Evolutionary conservation across 169 alveolate genomes (phyloP).

Genomic region (Plasmodium knowlesi): DNA sequence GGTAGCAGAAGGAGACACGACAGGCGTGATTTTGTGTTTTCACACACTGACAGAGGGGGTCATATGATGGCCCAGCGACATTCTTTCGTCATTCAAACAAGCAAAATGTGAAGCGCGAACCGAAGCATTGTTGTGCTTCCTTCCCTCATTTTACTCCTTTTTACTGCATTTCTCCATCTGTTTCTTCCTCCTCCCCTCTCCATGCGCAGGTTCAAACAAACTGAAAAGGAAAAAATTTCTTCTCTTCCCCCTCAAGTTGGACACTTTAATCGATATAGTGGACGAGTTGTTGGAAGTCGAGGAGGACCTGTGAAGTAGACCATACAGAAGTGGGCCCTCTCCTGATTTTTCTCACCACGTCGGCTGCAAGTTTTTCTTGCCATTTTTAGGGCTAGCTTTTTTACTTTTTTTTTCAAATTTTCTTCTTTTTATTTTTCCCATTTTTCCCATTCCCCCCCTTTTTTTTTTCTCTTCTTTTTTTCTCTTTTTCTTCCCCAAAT

Average conservation of each 20-base stretch:
- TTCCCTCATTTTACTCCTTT: not conserved
- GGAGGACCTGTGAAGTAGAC: not conserved
- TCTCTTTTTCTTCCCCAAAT: not conserved
- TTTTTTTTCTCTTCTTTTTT: not conserved
- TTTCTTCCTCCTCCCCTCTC: not conserved
- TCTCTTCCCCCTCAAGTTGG: slow-evolving; percentile 52
- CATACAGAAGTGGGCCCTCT: not conserved
- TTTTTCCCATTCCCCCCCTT: not conserved
- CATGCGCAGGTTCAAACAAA: slow-evolving; percentile 27
- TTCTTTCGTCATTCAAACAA: not conserved
- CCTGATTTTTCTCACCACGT: not conserved
- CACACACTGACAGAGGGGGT: not conserved
- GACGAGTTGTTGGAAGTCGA: slow-evolving; percentile 39
- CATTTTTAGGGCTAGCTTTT: not conserved
- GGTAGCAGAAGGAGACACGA: not conserved
- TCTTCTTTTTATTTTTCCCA: not conserved
- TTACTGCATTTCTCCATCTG: not conserved
- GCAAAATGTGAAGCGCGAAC: not conserved
- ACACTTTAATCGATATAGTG: slow-evolving; percentile 40
- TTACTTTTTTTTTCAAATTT: not conserved
- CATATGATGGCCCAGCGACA: not conserved
- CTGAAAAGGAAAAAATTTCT: slow-evolving; percentile 32
- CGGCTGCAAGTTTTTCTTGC: not conserved
- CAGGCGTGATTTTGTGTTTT: not conserved
- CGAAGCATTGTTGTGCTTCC: not conserved